Base-by-base conservation (phyloP, 2,329 filamentous ascomycete genomes). In the Sarocladium strictum region DNA sequence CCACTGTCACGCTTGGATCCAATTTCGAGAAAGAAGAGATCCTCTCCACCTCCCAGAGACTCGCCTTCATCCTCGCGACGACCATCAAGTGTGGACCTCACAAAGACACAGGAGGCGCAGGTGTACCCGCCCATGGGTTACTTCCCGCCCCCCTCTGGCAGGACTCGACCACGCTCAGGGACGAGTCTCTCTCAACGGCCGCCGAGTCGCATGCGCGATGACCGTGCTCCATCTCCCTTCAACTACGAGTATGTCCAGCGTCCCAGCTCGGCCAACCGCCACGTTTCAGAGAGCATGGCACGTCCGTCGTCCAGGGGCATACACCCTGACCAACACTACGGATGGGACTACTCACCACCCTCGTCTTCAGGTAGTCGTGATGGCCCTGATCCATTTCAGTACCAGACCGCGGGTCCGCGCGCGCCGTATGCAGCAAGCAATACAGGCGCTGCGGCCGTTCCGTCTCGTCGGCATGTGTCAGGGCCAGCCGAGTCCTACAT, bases 1-100 rank as follows among this genome's bases (percentile, higher is more conserved):
- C 79, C 80, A 1, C 67, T 84, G 15, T 73, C 79, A 5, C 75
- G 79, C 12, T 69, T 84, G 38, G 77, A 75, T 37, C 66, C 73
- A 9, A 59, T 71, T 14, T 66, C 72, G 19, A 69, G 71, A 53
- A 71, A 69, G 62, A 70, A 64, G 61, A 65, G 60, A 52, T 62
- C 60, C 7, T 37, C 58, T 27, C 59, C 61, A 7, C 62, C 60
- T 29, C 58, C 55, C 19, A 27, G 43, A 24, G 67, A 69, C 3
- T 52, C 49, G 38, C 68, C 73, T 45, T 67, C 69, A 33, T 62
- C 71, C 43, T 65, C 71, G 19, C 71, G 66, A 24, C 70, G 72
- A 55, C 66, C 67, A 6, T 65, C 72, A 33, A 68, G 72, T 14
- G 72, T 69, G 40, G 64, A 71, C 15, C 61, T 70, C 54, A 64